phyloP scores from a whole-genome alignment of 2,329 filamentous ascomycete genomes.

The Sphaceloma murrayae region DNA sequence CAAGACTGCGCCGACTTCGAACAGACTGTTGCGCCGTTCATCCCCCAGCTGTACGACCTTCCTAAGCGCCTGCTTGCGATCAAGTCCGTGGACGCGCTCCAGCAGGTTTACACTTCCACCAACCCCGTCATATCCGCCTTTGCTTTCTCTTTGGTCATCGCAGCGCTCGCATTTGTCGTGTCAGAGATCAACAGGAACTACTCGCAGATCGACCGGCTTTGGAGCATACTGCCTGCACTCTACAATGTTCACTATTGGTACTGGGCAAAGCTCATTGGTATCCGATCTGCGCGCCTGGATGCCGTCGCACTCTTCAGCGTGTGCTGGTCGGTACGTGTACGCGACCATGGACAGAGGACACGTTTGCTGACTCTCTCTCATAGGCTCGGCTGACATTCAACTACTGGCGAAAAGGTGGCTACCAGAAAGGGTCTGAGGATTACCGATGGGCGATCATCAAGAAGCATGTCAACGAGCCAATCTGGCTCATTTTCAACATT shows the following conservation, averaged over 20 bases:
- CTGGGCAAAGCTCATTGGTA: conserved; percentile 69
- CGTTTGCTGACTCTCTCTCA: background rate
- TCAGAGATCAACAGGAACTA: conserved; percentile 89
- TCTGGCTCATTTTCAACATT: conserved; percentile 71
- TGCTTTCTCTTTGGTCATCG: conserved; percentile 61
- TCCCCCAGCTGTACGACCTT: conserved; percentile 51
- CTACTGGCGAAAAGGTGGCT: conserved; percentile 93
- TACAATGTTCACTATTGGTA: conserved; percentile 75
- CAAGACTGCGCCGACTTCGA: conserved; percentile 67
- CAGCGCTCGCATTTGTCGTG: conserved; percentile 59
- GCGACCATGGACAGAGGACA: background rate
- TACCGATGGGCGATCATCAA: conserved; percentile 83
- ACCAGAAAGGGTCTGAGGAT: conserved; percentile 80
- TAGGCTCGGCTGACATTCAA: conserved; percentile 82
- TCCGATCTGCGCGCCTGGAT: conserved; percentile 63
- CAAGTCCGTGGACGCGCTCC: conserved; percentile 51
- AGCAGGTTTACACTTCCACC: conserved; percentile 67
- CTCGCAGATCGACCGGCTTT: conserved; percentile 89
- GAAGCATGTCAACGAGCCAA: conserved; percentile 53
- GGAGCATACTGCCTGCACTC: conserved; percentile 79
- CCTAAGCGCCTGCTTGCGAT: conserved; percentile 43
- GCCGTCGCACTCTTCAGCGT: conserved; percentile 59
- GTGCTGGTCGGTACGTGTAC: conserved; percentile 50
- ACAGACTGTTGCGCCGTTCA: conserved; percentile 65
- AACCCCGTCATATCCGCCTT: conserved; percentile 76